Conservation (phyloP, 2,329 filamentous ascomycete species). For the Nemania sp. region DNA sequence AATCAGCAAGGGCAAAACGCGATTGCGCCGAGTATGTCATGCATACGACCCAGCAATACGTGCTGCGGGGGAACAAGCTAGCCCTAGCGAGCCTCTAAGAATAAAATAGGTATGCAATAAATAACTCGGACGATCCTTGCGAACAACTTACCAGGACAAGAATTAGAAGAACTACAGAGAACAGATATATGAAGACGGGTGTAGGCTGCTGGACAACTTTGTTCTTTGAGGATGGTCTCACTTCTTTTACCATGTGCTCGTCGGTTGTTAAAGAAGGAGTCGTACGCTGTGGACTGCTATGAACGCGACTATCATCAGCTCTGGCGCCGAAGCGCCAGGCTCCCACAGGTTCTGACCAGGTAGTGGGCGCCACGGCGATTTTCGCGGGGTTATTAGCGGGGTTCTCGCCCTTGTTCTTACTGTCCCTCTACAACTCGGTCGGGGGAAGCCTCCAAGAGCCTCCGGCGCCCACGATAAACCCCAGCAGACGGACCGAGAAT, state of each 20-base stretch:
- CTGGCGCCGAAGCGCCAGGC: slow-evolving; percentile 50
- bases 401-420: slow-evolving; percentile 38
- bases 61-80: slow-evolving; percentile 38
- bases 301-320: slow-evolving; percentile 44
- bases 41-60: slow-evolving; percentile 37
- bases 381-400: slow-evolving; percentile 52
- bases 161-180: slow-evolving; percentile 44
- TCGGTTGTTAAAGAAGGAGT: slow-evolving; percentile 25
- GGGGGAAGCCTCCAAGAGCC: slow-evolving; percentile 31
- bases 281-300: slow-evolving; percentile 11
- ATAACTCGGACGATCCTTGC: slow-evolving; percentile 22
- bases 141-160: slow-evolving; percentile 47
- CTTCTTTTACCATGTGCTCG: slow-evolving; percentile 27
- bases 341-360: slow-evolving; percentile 41
- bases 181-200: slow-evolving; percentile 43
- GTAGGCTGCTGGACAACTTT: slow-evolving; percentile 36
- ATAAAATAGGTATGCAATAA: slow-evolving; percentile 29
- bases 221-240: slow-evolving; percentile 35
- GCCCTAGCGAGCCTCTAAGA: slow-evolving; percentile 44
- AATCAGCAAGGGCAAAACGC: slow-evolving; percentile 40
- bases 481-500: slow-evolving; percentile 38
- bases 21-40: slow-evolving; percentile 45
- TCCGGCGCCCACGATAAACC: slow-evolving; percentile 32
- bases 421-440: slow-evolving; percentile 20
- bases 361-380: slow-evolving; percentile 49